Evolutionary conservation across 2,329 filamentous ascomycete genomes (phyloP).

Genomic region (Leptographium galeiforme): DNA sequence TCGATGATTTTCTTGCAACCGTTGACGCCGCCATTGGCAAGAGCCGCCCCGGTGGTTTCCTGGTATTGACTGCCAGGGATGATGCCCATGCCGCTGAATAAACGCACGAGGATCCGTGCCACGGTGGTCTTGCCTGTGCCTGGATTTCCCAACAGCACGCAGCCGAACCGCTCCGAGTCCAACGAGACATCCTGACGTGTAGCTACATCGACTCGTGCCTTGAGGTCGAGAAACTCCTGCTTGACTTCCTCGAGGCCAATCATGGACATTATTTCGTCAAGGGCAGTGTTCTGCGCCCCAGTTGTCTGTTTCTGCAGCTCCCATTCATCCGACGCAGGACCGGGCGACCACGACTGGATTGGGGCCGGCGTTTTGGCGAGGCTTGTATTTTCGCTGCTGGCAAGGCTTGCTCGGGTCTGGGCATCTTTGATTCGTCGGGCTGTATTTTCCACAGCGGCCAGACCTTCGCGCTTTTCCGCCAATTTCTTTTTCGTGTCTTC

Average conservation of each 20-base stretch:
- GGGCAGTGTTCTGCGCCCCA: conserved; percentile 31
- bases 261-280: conserved; percentile 57
- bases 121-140: conserved; percentile 70
- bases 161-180: conserved; percentile 45
- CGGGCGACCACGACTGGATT: not conserved
- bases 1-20: conserved; percentile 45
- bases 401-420: not conserved
- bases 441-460: not conserved
- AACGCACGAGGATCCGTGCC: conserved; percentile 49
- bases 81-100: conserved; percentile 42
- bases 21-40: conserved; percentile 48
- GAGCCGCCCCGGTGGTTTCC: conserved; percentile 54
- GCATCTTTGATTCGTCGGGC: not conserved
- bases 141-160: conserved; percentile 56
- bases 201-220: conserved; percentile 46
- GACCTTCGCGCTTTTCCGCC: not conserved
- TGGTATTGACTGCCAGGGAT: conserved; percentile 47
- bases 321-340: conserved; percentile 41
- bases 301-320: conserved; percentile 40
- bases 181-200: conserved; percentile 44
- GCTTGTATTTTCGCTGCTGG: not conserved
- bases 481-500: conserved; percentile 5
- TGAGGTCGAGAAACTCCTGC: conserved; percentile 45
- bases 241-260: conserved; percentile 62
- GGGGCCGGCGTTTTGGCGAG: not conserved